Percentiles rank a stretch among this genome's conserved stretches.
These are phyloP conservation scores for Hypocreales sp. DNA, from an alignment of 2,329 filamentous ascomycete species.

Conservation along the genomic window DNA sequence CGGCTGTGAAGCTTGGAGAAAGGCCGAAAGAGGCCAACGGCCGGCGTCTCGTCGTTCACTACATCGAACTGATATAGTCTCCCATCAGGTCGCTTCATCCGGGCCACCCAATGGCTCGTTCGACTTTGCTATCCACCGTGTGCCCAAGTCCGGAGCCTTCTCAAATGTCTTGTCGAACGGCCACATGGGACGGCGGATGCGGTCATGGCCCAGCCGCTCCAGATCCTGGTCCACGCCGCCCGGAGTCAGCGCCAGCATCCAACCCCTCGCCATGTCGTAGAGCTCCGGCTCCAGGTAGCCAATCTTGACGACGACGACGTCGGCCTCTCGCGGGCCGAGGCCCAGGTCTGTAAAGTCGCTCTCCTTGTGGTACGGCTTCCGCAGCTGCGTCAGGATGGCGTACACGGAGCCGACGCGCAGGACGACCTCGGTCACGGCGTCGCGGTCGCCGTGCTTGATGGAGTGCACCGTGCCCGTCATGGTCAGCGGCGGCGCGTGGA, in stretches of 20 bases:
- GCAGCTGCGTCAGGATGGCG: slow-evolving; percentile 33
- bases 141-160: slow-evolving; percentile 5
- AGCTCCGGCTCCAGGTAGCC: slow-evolving; percentile 39
- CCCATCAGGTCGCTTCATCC: too few species aligned
- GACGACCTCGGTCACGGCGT: slow-evolving; percentile 32
- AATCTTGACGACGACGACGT: slow-evolving; percentile 39
- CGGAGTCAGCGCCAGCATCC: slow-evolving; percentile 37
- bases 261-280: slow-evolving; percentile 35
- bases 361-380: slow-evolving; percentile 38
- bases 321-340: slow-evolving; percentile 26
- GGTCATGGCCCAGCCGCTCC: slow-evolving; percentile 27
- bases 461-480: slow-evolving; percentile 34
- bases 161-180: slow-evolving; percentile 10
- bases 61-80: too few species aligned
- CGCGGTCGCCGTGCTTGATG: slow-evolving; percentile 31
- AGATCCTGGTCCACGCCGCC: slow-evolving; percentile 39
- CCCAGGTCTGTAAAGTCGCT: slow-evolving; percentile 32
- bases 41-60: too few species aligned
- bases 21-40: too few species aligned
- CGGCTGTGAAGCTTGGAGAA: too few species aligned
- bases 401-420: slow-evolving; percentile 32
- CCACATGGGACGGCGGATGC: slow-evolving; percentile 31
- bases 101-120: slow-evolving; percentile 5
- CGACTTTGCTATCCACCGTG: slow-evolving; percentile 8
- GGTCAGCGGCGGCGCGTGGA: slow-evolving; percentile 30